These are phyloP conservation scores for Bryum argenteum DNA, from an alignment of 225 moss, liverwort and hornwort genomes.

Conservation along the genomic window DNA sequence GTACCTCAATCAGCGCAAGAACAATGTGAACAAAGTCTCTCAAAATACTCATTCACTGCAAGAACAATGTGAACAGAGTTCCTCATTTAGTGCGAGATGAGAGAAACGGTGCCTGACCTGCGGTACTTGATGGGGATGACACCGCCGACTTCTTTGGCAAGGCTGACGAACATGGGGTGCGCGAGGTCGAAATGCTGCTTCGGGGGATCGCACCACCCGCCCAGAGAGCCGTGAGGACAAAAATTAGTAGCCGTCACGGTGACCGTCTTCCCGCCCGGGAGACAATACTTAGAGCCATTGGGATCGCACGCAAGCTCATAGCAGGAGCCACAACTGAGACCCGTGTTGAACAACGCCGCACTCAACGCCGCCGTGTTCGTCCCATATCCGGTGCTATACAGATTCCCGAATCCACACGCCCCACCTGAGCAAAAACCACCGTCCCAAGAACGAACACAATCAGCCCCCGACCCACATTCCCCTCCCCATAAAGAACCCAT, in stretches of 20 bases:
- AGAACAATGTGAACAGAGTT: not conserved
- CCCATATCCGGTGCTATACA: constrained; percentile 66
- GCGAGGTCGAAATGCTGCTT: constrained; percentile 73
- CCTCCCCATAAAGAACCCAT: too few species aligned
- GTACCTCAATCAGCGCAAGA: not conserved
- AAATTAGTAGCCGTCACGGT: constrained; percentile 58
- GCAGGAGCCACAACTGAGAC: constrained; percentile 68
- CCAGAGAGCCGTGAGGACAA: constrained; percentile 56
- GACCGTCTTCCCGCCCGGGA: constrained; percentile 38
- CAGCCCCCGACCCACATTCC: not conserved
- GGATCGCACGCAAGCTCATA: constrained; percentile 62
- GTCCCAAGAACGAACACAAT: constrained; percentile 7
- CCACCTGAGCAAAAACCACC: constrained; percentile 47
- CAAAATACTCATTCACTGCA: too few species aligned
- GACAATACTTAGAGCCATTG: constrained; percentile 60
- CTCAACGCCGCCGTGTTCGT: constrained; percentile 70
- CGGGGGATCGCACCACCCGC: constrained; percentile 68
- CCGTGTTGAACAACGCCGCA: constrained; percentile 62
- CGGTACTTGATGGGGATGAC: constrained; percentile 62
- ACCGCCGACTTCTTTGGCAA: constrained; percentile 54
- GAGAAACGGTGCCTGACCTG: constrained; percentile 25
- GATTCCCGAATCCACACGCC: constrained; percentile 68
- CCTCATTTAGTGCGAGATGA: not conserved
- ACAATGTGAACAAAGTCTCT: too few species aligned
- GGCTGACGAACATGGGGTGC: constrained; percentile 59